These are phyloP conservation scores for Arabis alpina DNA, from an alignment of 345 rosid species.

Conservation along the genomic window DNA sequence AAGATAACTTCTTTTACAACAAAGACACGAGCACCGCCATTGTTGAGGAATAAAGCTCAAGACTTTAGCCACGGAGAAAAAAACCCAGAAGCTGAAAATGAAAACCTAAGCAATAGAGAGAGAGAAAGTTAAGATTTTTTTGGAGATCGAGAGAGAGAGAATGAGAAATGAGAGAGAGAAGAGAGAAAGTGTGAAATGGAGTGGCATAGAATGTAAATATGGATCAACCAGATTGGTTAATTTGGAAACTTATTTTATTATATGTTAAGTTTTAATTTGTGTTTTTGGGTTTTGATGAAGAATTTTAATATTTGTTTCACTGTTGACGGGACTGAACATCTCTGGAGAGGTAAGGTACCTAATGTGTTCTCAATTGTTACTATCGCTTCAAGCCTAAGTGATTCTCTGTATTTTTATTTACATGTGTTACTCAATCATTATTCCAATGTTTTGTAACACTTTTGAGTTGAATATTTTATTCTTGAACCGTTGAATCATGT, in stretches of 20 bases:
- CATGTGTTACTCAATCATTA: constrained; percentile 9
- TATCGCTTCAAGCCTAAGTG: constrained; percentile 43
- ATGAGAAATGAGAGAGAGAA: constrained; percentile 34
- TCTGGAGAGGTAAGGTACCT: constrained; percentile 24
- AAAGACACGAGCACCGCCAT: constrained; percentile 39
- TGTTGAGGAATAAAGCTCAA: constrained; percentile 39
- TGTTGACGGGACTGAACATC: constrained; percentile 35
- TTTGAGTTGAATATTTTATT: neutral
- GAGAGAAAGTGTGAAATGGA: constrained; percentile 33
- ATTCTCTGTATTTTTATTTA: constrained; percentile 10
- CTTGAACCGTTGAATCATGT: constrained; percentile 2
- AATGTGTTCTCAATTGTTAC: constrained; percentile 37
- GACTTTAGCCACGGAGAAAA: constrained; percentile 21
- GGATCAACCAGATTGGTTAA: constrained; percentile 17
- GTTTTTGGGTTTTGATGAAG: constrained; percentile 30
- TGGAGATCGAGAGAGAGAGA: constrained; percentile 37
- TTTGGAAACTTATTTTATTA: constrained; percentile 12
- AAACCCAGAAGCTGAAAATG: constrained; percentile 35
- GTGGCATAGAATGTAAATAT: constrained; percentile 47
- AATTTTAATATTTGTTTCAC: neutral
- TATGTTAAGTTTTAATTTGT: neutral
- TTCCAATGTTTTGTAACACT: neutral
- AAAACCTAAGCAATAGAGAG: constrained; percentile 14
- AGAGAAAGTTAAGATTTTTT: constrained; percentile 9
- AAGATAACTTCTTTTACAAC: constrained; percentile 32